Base-by-base conservation (phyloP, 2,329 filamentous ascomycete species). In the Penicillium sp. region DNA sequence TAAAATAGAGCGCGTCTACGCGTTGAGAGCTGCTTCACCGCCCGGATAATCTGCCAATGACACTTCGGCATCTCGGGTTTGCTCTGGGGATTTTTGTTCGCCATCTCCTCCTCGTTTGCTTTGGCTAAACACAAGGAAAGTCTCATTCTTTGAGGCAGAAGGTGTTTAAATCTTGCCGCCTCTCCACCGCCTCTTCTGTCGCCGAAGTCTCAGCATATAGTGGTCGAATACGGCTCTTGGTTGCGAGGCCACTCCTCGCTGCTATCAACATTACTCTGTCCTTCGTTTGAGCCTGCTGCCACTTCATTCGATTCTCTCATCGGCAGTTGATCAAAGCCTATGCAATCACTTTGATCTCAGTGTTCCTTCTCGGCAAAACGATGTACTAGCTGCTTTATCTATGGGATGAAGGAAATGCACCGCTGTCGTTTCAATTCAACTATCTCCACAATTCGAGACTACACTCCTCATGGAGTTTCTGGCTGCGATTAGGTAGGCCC, bases 391-490 rank as follows among this genome's bases (percentile, higher is more conserved):
- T 47, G 42, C 28, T 10, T 17, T 32, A 2, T 15, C 31, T 29
- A 29, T 47, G 21, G 37, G 51, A 57, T 37, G 40, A 47, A 57
- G 56, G 56, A 54, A 43, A 61, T 59, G 55, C 40, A 50, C 32
- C 43, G 52, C 38, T 37, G 42, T 48, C 33, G 21, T 50, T 41
- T 48, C 35, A 42, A 56, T 40, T 29, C 15, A 32, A 45, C 12
- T 29, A 32, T 35, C 28, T 41, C 43, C 46, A 39, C 38, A 46
- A 53, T 48, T 49, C 51, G 49, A 53, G 44, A 44, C 26, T 33
- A n/a, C 24, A 15, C 9, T 46, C 50, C 55, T 39, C 51, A 70
- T 70, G 62, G 72, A 74, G 56, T 67, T 72, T 52, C 67, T 74
- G 60, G 61, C 66, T 54, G 62, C 64, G 46, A 64, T 74, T 46